Base-by-base conservation (phyloP, 148 eudicot genomes). In the Fallopia convolvulus region DNA sequence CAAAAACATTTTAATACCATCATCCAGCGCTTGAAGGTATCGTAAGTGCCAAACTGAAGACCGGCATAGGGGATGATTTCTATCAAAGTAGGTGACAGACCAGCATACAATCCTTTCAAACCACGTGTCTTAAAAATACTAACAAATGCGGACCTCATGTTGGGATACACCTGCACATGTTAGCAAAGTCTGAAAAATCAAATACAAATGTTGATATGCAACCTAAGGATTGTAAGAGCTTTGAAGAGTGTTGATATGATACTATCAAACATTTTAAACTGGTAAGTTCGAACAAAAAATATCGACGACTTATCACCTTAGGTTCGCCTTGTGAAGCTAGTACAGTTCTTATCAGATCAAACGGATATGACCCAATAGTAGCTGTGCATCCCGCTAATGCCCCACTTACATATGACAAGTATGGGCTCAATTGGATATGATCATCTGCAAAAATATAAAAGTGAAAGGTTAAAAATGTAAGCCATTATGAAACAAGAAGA, bases 321-420 rank as follows among this genome's bases (percentile, higher is more conserved):
- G 99, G 99, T 84, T 94, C 99, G 73, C 99, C 99, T 83, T 94
- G 99, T 63, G 99, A 94, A 63, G 99, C 99, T 81, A 94, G 92
- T 82, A 94, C 84, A 75, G 97, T 92, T 82, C 99, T 88, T 74
- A 94, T 78, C 55, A 94, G 96, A 90, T 94, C 99, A 85, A 94
- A 94, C 39, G 99, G 99, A 85, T 94, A 94, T 63, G 99, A 90
- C 60, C 97, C 97, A 63, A 94, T 80, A 10, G 99, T 94, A 75
- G 97, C 99, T 77, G 96, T 97, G 85, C 96, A 94, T 65, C 99
- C 99, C 4, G 99, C 99, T 75, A 91, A 23, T 76, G 97, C 91
- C 63, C 99, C 99, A 72, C 99, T 94, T 76, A 92, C 63, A 77
- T 89, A 94, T 53, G 99, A 94, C 78, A 94, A 88, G 85, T 94